Evolutionary conservation across 306 rosid genomes (phyloP).

Genomic region (Chamaecrista fasciculata): DNA sequence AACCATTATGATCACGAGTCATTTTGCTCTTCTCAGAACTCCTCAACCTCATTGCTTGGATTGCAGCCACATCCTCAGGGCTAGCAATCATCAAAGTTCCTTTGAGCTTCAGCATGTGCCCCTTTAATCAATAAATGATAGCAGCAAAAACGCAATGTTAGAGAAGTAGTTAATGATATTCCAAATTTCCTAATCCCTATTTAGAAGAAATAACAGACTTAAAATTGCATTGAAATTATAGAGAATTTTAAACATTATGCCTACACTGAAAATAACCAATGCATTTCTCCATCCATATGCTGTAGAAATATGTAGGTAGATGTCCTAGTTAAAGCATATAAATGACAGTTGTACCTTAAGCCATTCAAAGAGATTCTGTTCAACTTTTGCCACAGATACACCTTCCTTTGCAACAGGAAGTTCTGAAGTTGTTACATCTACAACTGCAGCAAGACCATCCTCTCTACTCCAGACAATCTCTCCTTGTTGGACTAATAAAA

Average conservation of each 20-base stretch:
- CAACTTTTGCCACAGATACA: slow-evolving; percentile 89
- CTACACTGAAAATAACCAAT: neutral
- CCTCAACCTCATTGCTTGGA: slow-evolving; percentile 80
- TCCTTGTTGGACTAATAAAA: slow-evolving; percentile 88
- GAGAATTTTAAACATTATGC: neutral
- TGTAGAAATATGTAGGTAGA: neutral
- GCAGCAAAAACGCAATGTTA: slow-evolving; percentile 28
- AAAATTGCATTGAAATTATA: neutral
- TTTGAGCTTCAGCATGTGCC: slow-evolving; percentile 89
- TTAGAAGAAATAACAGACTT: slow-evolving; percentile 1
- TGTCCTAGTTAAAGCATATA: slow-evolving; percentile 9
- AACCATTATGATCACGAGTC: slow-evolving; percentile 99
- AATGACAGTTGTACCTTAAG: slow-evolving; percentile 61
- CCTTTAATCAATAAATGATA: slow-evolving; percentile 53
- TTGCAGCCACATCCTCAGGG: slow-evolving; percentile 79
- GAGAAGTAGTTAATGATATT: slow-evolving; percentile 27
- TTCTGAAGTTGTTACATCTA: slow-evolving; percentile 80
- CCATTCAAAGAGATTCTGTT: slow-evolving; percentile 93
- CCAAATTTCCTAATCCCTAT: slow-evolving; percentile 23
- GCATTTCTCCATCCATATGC: neutral
- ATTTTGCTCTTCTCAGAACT: slow-evolving; percentile 92
- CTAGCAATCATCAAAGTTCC: slow-evolving; percentile 96
- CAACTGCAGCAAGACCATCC: slow-evolving; percentile 95
- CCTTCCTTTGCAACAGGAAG: slow-evolving; percentile 86
- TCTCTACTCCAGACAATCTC: slow-evolving; percentile 96